Evolutionary conservation across 176 grass and related monocot species (phyloP).

Genomic region (Carex littledalei): DNA sequence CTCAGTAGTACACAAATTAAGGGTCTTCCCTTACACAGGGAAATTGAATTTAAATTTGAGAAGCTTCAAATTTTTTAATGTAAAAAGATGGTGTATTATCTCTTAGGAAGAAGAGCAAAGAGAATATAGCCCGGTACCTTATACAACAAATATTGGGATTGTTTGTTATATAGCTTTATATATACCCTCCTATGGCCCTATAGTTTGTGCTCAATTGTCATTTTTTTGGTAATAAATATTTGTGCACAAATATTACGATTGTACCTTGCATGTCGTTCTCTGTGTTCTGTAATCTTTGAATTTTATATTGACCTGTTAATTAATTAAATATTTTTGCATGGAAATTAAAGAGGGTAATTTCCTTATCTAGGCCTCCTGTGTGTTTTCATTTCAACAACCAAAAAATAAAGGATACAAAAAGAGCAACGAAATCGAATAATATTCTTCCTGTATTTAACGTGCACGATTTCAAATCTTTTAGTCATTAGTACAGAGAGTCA

Average conservation of each 20-base stretch:
- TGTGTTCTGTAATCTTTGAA: neutral
- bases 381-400: too few species aligned
- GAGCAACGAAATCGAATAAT: neutral
- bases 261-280: neutral
- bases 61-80: neutral
- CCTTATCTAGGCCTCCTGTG: neutral
- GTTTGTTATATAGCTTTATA: neutral
- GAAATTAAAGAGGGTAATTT: neutral
- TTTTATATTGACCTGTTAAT: neutral
- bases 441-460: neutral
- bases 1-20: neutral
- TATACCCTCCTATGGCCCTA: neutral
- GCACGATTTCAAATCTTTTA: neutral
- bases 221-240: neutral
- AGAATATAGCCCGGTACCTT: neutral
- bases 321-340: neutral
- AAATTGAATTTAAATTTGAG: neutral
- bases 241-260: neutral
- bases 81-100: neutral
- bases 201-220: neutral
- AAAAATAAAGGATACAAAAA: neutral
- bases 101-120: neutral
- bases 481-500: neutral
- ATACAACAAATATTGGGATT: neutral
- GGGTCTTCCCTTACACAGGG: neutral